Evolutionary conservation across 2,329 filamentous ascomycete genomes (phyloP).

Genomic region (Dothideomycetes sp.): DNA sequence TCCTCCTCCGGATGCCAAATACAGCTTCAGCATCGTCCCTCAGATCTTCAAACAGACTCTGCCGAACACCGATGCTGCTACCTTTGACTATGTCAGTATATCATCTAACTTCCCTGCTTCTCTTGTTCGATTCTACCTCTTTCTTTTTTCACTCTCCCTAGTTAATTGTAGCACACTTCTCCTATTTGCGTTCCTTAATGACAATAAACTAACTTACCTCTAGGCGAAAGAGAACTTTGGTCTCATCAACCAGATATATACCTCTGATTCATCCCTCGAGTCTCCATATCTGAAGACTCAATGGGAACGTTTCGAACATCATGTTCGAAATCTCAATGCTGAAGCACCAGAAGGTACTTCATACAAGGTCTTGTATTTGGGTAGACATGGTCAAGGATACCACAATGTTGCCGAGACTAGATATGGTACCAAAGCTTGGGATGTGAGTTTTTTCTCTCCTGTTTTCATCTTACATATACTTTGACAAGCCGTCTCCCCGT

Average conservation of each 20-base stretch:
- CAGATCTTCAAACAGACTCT: conserved; percentile 58
- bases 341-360: conserved; percentile 36
- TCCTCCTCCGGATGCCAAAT: conserved; percentile 17
- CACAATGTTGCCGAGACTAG: conserved; percentile 18
- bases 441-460: conserved; percentile 12
- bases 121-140: too few species aligned
- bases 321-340: conserved; percentile 43
- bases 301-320: conserved; percentile 56
- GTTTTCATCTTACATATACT: too few species aligned
- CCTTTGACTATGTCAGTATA: conserved; percentile 53
- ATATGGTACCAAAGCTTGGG: conserved; percentile 18
- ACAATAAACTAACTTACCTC: neutral
- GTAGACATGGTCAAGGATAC: conserved; percentile 18
- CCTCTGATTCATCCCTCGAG: conserved; percentile 30
- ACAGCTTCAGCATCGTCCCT: conserved; percentile 26
- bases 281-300: conserved; percentile 40
- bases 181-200: too few species aligned
- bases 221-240: conserved; percentile 49
- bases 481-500: too few species aligned
- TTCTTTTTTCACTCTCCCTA: neutral
- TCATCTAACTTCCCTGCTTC: too few species aligned
- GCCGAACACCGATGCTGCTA: conserved; percentile 42
- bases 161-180: too few species aligned
- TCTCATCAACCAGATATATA: conserved; percentile 49
- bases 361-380: conserved; percentile 24